These are phyloP conservation scores for Arthrobotrys sphaeroides DNA, from an alignment of 2,329 filamentous ascomycete genomes.

Conservation along the genomic window DNA sequence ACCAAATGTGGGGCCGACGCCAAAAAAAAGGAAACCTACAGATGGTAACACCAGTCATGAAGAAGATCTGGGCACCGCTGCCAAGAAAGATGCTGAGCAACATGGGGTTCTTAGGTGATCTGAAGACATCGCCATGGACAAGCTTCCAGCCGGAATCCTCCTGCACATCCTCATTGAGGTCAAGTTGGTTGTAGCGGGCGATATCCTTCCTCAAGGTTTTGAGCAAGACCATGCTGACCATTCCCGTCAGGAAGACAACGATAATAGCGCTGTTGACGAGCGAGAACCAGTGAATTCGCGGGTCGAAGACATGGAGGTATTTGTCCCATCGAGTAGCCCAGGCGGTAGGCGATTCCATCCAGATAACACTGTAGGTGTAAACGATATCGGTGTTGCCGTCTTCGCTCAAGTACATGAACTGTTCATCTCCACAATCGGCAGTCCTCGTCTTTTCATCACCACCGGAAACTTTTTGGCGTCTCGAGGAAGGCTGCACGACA, in stretches of 20 bases:
- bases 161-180: constrained; percentile 91
- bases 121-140: constrained; percentile 96
- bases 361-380: constrained; percentile 93
- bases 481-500: constrained; percentile 82
- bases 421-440: constrained; percentile 71
- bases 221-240: constrained; percentile 90
- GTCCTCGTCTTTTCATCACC: constrained; percentile 62
- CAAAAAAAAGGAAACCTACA: constrained; percentile 62
- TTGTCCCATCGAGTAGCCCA: constrained; percentile 99
- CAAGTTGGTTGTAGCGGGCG: constrained; percentile 92
- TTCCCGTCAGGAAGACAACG: constrained; percentile 87
- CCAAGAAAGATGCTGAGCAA: constrained; percentile 87
- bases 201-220: constrained; percentile 94
- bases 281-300: constrained; percentile 99
- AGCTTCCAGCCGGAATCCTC: constrained; percentile 99
- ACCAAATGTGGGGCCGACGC: background rate
- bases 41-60: constrained; percentile 96
- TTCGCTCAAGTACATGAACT: constrained; percentile 72
- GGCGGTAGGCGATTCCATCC: constrained; percentile 81
- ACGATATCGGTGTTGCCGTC: constrained; percentile 73
- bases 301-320: constrained; percentile 95
- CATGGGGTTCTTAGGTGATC: constrained; percentile 81
- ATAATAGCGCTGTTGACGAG: constrained; percentile 96
- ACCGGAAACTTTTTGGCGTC: constrained; percentile 67
- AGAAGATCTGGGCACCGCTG: constrained; percentile 94